These are phyloP conservation scores for Trypanosoma vivax DNA, from an alignment of 208 protist genomes.

Conservation along the genomic window DNA sequence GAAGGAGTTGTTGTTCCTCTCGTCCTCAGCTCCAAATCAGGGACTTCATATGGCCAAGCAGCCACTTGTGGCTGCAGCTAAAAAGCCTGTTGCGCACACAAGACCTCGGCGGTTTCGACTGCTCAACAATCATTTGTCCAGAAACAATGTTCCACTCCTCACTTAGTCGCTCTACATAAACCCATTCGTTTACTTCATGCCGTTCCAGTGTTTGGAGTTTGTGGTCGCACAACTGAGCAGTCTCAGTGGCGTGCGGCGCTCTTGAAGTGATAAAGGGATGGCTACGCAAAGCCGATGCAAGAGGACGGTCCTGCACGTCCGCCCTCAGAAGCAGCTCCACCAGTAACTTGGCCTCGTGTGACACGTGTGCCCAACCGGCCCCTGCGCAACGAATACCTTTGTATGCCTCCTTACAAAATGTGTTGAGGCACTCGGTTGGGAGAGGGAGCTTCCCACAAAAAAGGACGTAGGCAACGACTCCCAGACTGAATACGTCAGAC, in stretches of 20 bases:
- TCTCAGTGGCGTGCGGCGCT: slow-evolving; percentile 20
- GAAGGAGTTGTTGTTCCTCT: neutral
- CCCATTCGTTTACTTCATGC: slow-evolving; percentile 44
- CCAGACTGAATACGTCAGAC: slow-evolving; percentile 73
- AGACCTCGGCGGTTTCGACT: neutral
- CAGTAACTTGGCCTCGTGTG: slow-evolving; percentile 29
- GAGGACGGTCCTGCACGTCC: slow-evolving; percentile 26
- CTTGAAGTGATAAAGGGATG: slow-evolving; percentile 36
- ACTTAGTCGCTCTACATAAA: slow-evolving; percentile 26
- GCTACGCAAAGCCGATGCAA: slow-evolving; percentile 20
- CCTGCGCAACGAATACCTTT: slow-evolving; percentile 38
- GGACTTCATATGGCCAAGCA: neutral
- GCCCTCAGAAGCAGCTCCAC: slow-evolving; percentile 39
- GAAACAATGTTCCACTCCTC: slow-evolving; percentile 7
- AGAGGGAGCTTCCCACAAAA: slow-evolving; percentile 40
- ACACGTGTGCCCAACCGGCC: slow-evolving; percentile 36
- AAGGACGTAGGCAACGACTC: slow-evolving; percentile 57
- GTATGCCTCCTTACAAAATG: slow-evolving; percentile 30
- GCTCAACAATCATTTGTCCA: neutral
- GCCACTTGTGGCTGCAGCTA: neutral
- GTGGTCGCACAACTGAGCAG: slow-evolving; percentile 21
- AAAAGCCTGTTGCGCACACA: neutral
- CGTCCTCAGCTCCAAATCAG: neutral
- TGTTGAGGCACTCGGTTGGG: slow-evolving; percentile 20
- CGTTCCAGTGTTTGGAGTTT: slow-evolving; percentile 20